phyloP scores from a whole-genome alignment of 1,284 basidiomycete genomes.

The Porodaedalea pini region DNA sequence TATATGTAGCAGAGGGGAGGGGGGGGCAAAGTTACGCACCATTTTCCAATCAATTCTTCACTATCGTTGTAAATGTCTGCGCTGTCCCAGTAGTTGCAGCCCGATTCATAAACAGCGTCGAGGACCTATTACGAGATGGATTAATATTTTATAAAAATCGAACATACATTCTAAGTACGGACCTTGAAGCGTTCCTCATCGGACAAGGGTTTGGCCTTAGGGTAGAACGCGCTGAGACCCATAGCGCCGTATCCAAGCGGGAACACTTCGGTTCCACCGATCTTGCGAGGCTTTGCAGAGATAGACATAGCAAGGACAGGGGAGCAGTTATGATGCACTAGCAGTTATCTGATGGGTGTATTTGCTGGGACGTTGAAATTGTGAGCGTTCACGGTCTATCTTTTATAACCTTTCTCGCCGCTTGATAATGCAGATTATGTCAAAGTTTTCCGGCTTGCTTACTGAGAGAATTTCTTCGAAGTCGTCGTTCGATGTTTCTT shows the following conservation, averaged over 20 bases:
- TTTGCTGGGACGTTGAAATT: too few species aligned
- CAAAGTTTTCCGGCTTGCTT: too few species aligned
- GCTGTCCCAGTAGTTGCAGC: conserved; percentile 43
- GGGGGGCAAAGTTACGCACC: conserved; percentile 32
- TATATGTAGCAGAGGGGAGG: too few species aligned
- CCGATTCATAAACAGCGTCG: conserved; percentile 37
- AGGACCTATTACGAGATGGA: conserved; percentile 31
- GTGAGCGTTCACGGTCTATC: too few species aligned
- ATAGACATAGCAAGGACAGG: too few species aligned
- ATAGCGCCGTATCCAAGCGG: conserved; percentile 21
- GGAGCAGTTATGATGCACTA: too few species aligned
- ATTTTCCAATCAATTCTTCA: conserved; percentile 44
- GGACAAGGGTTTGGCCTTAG: conserved; percentile 8
- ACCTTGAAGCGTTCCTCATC: conserved; percentile 27
- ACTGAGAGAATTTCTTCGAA: too few species aligned
- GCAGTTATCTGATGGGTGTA: too few species aligned
- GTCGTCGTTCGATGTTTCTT: too few species aligned
- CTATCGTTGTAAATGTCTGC: conserved; percentile 42
- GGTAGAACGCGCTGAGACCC: conserved; percentile 21
- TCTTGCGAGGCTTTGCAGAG: conserved; percentile 20
- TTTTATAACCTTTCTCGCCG: too few species aligned
- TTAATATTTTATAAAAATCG: background rate
- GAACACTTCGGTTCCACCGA: conserved; percentile 18
- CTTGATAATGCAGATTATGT: too few species aligned
- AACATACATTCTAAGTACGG: background rate